Evolutionary conservation across 208 protist genomes (phyloP).

Genomic region (Leishmania guyanensis): DNA sequence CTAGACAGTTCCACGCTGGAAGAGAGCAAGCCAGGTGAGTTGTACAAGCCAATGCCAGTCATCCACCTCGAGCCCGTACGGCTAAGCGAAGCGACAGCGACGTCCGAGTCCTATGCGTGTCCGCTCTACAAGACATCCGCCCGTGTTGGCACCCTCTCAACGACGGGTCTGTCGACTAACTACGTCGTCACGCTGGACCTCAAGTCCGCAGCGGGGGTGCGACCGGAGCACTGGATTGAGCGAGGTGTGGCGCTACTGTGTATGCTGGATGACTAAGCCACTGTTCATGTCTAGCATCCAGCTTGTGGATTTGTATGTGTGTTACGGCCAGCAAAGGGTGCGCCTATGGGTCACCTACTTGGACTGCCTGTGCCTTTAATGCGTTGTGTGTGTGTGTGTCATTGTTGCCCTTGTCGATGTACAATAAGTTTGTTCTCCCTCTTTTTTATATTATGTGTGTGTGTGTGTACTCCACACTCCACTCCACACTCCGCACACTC

Average conservation of each 20-base stretch:
- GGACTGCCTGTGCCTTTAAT: no score
- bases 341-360: no score
- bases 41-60: slow-evolving; percentile 88
- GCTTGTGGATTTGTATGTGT: neutral
- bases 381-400: neutral
- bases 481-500: neutral
- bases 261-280: slow-evolving; percentile 89
- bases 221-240: slow-evolving; percentile 91
- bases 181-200: slow-evolving; percentile 91
- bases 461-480: neutral
- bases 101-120: slow-evolving; percentile 71
- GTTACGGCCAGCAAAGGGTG: no score
- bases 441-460: neutral
- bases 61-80: slow-evolving; percentile 91
- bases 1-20: slow-evolving; percentile 38
- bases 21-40: slow-evolving; percentile 85
- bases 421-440: neutral
- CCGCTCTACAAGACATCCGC: slow-evolving; percentile 94
- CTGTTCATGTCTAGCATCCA: neutral
- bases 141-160: slow-evolving; percentile 89
- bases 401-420: neutral
- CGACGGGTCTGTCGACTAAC: slow-evolving; percentile 93
- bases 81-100: slow-evolving; percentile 30
- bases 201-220: slow-evolving; percentile 27
- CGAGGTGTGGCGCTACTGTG: slow-evolving; percentile 93